Conservation (phyloP, 164 flowering plant genomes). For the Kingdonia uniflora region DNA sequence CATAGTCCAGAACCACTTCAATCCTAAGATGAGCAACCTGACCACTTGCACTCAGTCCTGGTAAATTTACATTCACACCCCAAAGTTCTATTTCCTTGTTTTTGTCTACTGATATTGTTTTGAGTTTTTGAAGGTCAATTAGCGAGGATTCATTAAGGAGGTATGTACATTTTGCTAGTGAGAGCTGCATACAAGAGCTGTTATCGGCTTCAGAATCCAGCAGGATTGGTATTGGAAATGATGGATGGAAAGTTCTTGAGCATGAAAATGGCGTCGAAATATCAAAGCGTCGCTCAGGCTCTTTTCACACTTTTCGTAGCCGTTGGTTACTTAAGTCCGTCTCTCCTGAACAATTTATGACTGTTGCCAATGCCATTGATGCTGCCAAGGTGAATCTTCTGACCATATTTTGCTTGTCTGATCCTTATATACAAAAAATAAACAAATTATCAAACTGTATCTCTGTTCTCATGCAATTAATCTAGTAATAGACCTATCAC, state of each 20-base stretch:
- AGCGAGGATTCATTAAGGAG: slow-evolving; percentile 78
- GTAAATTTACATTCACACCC: slow-evolving; percentile 15
- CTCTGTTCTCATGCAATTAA: too few relatives aligned
- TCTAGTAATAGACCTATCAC: too few relatives aligned
- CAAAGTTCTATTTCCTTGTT: too few relatives aligned
- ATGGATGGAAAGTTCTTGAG: slow-evolving; percentile 56
- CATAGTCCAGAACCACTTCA: too few relatives aligned
- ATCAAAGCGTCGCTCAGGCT: slow-evolving; percentile 60
- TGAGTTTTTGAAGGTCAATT: slow-evolving; percentile 39
- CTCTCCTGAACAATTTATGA: slow-evolving; percentile 71
- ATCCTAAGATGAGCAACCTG: not conserved
- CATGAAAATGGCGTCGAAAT: slow-evolving; percentile 65
- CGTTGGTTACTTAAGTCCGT: slow-evolving; percentile 62
- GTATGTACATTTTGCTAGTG: slow-evolving; percentile 75
- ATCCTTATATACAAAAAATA: too few relatives aligned
- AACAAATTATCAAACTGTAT: too few relatives aligned
- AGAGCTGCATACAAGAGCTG: slow-evolving; percentile 76
- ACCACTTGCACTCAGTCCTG: slow-evolving; percentile 41
- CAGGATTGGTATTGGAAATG: slow-evolving; percentile 11
- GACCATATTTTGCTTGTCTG: not conserved
- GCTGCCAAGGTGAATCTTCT: slow-evolving; percentile 60
- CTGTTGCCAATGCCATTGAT: slow-evolving; percentile 75
- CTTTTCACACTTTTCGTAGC: slow-evolving; percentile 62
- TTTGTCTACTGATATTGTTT: not conserved
- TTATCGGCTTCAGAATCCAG: slow-evolving; percentile 55